Conservation (phyloP, 1,139 yeast genomes). For the Scheffersomyces lignicola region DNA sequence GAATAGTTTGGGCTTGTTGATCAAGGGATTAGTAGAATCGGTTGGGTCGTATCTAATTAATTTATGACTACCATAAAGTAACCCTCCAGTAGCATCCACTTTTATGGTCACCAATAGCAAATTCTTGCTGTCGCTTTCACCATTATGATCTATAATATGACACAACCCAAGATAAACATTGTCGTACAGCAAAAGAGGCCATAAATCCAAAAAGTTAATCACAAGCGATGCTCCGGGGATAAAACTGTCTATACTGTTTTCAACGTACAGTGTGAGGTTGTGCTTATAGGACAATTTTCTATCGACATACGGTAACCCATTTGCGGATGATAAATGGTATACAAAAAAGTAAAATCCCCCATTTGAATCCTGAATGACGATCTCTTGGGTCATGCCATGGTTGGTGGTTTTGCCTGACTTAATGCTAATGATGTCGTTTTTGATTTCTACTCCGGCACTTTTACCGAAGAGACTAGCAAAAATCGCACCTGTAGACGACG, state of each 20-base stretch:
- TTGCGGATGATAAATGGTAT: slow-evolving; percentile 32
- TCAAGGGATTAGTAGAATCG: slow-evolving; percentile 21
- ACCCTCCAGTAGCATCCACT: slow-evolving; percentile 52
- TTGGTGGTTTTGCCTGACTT: slow-evolving; percentile 55
- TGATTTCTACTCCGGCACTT: slow-evolving; percentile 13
- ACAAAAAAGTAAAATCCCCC: slow-evolving; percentile 40
- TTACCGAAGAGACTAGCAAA: slow-evolving; percentile 26
- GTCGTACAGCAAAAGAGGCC: slow-evolving; percentile 34
- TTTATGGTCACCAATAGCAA: slow-evolving; percentile 57
- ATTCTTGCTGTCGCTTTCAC: slow-evolving; percentile 16
- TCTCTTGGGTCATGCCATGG: slow-evolving; percentile 46
- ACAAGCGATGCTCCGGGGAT: slow-evolving; percentile 34
- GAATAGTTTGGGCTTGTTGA: slow-evolving; percentile 48
- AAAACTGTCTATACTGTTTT: slow-evolving; percentile 39
- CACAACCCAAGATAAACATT: slow-evolving; percentile 52
- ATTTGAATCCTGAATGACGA: slow-evolving; percentile 46
- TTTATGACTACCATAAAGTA: slow-evolving; percentile 61
- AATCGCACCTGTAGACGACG: slow-evolving; percentile 18
- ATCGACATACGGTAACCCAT: slow-evolving; percentile 29
- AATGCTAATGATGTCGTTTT: slow-evolving; percentile 58
- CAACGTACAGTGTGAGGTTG: slow-evolving; percentile 29
- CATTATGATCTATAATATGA: slow-evolving; percentile 23
- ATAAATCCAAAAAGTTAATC: slow-evolving; percentile 54
- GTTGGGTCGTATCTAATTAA: slow-evolving; percentile 34
- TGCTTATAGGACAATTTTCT: slow-evolving; percentile 28